Base-by-base conservation (phyloP, 345 rosid genomes). In the Geranium brycei region DNA sequence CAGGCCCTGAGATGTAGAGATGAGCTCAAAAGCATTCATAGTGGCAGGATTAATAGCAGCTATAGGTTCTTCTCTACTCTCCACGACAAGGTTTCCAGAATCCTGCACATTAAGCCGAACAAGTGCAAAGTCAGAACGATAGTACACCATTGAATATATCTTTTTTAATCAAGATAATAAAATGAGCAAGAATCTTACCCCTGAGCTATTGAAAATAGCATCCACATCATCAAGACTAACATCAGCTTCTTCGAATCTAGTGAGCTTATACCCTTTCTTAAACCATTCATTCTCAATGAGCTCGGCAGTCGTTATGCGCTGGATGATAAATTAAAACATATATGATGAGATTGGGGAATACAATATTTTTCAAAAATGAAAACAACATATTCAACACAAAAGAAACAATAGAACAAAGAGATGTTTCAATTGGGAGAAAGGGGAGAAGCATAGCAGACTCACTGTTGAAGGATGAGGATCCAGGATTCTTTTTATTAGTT, bases 221-320 rank as follows among this genome's bases (percentile, higher is more conserved):
- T 91, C 81, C 73, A 95, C 92, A 57, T 95, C 96, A 64, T 76
- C 97, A 69, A 85, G 89, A 74, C 80, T 84, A 68, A 88, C 85
- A 61, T 83, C 76, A 31, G 88, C 85, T 72, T 85, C 81, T 70
- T 91, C 95, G 79, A 95, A 95, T 56, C 62, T 72, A 60, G 95
- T 87, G 51, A 92, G 88, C 73, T 87, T 91, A 72, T 95, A 95
- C 58, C 97, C 97, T 80, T 95, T 91, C 68, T 88, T 95, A 76
- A 95, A 95, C 99, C 99, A 95, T 55, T 91, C 97, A 76, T 91
- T 88, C 79, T 79, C 89, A 72, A 88, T 78, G 75, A 91, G 80
- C 76, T 88, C 95, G 3, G 92, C 79, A 64, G 81, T 80, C 56
- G 88, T 83, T 58, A 93, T 91, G 38, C 97, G 87, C 97, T 95